phyloP scores from a whole-genome alignment of 768 basidiomycete species.

The Lentinula edodes region DNA sequence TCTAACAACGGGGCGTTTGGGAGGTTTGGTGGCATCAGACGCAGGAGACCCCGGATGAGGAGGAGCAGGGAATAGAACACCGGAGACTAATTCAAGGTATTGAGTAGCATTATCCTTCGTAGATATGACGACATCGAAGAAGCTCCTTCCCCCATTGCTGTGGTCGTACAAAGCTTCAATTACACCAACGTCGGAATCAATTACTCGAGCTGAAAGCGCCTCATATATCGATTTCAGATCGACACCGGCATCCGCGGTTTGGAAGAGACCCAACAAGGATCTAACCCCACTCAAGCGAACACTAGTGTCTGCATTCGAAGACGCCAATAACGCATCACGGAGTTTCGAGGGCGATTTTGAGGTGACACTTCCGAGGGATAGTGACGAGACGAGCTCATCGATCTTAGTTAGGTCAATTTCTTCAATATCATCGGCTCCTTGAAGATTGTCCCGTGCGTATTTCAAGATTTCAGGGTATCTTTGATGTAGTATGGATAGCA shows the following conservation, averaged over 20 bases:
- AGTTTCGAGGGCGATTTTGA: neutral
- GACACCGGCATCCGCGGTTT: conserved; percentile 18
- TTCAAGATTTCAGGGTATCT: conserved; percentile 52
- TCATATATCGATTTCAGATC: conserved; percentile 51
- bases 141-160: conserved; percentile 19
- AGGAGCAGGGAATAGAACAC: conserved; percentile 23
- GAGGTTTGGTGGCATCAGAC: conserved; percentile 16
- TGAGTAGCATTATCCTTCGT: conserved; percentile 3
- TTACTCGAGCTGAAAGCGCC: conserved; percentile 62
- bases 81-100: conserved; percentile 42
- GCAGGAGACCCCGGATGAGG: neutral
- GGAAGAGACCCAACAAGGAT: conserved; percentile 38
- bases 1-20: conserved; percentile 46
- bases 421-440: conserved; percentile 19
- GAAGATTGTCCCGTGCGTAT: conserved; percentile 29
- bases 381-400: conserved; percentile 51
- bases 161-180: conserved; percentile 61
- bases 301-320: conserved; percentile 55
- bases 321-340: conserved; percentile 31
- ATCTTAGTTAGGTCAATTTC: conserved; percentile 34
- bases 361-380: conserved; percentile 41
- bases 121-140: neutral
- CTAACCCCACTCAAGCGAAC: conserved; percentile 57
- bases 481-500: conserved; percentile 61
- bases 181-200: conserved; percentile 58